Evolutionary conservation across 176 grass and related monocot genomes (phyloP).

Genomic region (Triticum dicoccoides): DNA sequence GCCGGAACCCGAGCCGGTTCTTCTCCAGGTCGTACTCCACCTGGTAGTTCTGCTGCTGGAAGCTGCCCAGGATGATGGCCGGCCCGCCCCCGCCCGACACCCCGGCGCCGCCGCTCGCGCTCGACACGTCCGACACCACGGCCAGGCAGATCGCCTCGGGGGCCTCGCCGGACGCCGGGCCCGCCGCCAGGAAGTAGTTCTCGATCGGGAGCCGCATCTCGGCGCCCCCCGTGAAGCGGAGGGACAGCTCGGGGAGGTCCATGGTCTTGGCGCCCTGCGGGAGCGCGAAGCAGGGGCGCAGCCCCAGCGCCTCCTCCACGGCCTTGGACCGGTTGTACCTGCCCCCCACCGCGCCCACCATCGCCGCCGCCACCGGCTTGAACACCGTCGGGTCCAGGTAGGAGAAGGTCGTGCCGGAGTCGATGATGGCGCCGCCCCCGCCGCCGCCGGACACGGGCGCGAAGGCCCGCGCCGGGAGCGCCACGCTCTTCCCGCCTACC

Average conservation of each 20-base stretch:
- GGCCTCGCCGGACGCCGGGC: background rate
- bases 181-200: constrained; percentile 69
- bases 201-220: constrained; percentile 69
- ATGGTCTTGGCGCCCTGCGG: constrained; percentile 29
- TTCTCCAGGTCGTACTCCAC: constrained; percentile 73
- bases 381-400: constrained; percentile 72
- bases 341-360: constrained; percentile 34
- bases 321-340: constrained; percentile 52
- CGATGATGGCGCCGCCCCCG: constrained; percentile 61
- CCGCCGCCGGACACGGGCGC: constrained; percentile 13
- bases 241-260: constrained; percentile 56
- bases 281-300: constrained; percentile 73
- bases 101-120: background rate
- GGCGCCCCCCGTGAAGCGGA: constrained; percentile 61
- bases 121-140: constrained; percentile 45
- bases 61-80: constrained; percentile 77
- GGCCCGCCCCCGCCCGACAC: constrained; percentile 32
- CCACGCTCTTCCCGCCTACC: constrained; percentile 55
- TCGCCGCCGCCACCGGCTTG: constrained; percentile 30
- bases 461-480: constrained; percentile 41
- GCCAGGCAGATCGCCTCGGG: constrained; percentile 71
- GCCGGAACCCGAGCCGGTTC: constrained; percentile 65
- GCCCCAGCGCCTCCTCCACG: constrained; percentile 48
- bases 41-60: constrained; percentile 94
- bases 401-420: constrained; percentile 84